Evolutionary conservation across 169 alveolate genomes (phyloP), one percentile per base, ranked within the genome.

Genomic region (Plasmodium sp.): DNA sequence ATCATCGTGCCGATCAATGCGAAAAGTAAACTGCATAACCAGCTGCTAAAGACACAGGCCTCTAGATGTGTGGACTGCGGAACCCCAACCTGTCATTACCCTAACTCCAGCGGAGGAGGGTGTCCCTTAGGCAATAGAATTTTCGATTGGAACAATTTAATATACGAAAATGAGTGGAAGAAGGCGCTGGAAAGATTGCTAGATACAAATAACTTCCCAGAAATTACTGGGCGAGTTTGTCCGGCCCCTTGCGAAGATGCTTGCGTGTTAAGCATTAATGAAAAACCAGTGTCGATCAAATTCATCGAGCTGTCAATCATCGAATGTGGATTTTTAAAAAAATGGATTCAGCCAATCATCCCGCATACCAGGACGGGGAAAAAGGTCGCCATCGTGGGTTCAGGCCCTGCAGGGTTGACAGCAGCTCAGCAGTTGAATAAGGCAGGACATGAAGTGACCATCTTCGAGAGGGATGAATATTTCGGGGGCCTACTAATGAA

Each of bases 181-280:
- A 94, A 85, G 31, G 97, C 97, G 5, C 83, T 96, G 84, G 96
- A 95, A 74, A 93, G 97, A 16, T 92, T 96, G 73, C 74, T 94
- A 94, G 96, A 95, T 75, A 96, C 97, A 71, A 96, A 96, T 73
- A 96, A 95, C 80, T 96, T 96, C 79, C 97, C 97, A 36, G 97
- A 96, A 95, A 93, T 96, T 90, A 96, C 97, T 5, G 97, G 97
- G 41, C 81, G 96, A 4, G 93, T 94, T 27, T 96, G 97, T 72
- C 97, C 97, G 14, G 97, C 97, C 2, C 97, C 97, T 6, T 96
- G 97, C 84, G 97, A 96, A 92, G 96, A 95, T 62, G 96, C 96
- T 22, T 96, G 97, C 51, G 93, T 96, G 12, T 86, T 96, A 93
- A 95, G 96, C 72, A 92, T 96, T 94, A 96, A 95, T 95, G 96